phyloP scores from a whole-genome alignment of 805 yeast species.

The Starmerella bombi region DNA sequence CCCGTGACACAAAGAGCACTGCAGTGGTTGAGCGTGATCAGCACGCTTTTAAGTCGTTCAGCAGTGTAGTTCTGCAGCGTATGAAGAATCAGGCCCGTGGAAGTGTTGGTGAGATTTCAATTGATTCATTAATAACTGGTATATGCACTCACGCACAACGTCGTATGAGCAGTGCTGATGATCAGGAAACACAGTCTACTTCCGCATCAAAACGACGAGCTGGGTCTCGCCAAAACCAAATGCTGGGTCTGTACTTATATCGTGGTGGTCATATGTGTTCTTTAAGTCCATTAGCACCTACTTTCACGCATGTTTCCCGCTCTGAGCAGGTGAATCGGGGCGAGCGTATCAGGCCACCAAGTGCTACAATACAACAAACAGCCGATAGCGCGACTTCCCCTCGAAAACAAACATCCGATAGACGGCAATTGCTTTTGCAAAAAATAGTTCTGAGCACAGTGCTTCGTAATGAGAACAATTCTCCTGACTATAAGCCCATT shows the following conservation, averaged over 20 bases:
- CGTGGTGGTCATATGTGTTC: too few relatives aligned
- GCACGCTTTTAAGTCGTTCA: slow-evolving; percentile 5
- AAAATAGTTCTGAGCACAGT: neutral
- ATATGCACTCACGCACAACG: neutral
- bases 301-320: too few relatives aligned
- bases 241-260: too few relatives aligned
- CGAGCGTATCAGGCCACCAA: too few relatives aligned
- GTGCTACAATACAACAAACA: neutral
- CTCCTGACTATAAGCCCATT: slow-evolving; percentile 5
- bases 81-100: slow-evolving; percentile 6
- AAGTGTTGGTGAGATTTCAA: slow-evolving; percentile 5
- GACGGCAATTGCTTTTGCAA: neutral
- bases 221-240: too few relatives aligned
- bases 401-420: neutral
- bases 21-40: slow-evolving; percentile 9
- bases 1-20: slow-evolving; percentile 1
- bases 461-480: neutral
- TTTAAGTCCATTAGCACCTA: too few relatives aligned
- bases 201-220: too few relatives aligned
- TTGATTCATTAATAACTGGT: neutral
- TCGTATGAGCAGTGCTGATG: too few relatives aligned
- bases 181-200: too few relatives aligned
- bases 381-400: too few relatives aligned
- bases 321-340: too few relatives aligned
- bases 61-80: slow-evolving; percentile 2